Conservation (phyloP, 176 grass and related monocot genomes). For the Triticum dicoccoides region DNA sequence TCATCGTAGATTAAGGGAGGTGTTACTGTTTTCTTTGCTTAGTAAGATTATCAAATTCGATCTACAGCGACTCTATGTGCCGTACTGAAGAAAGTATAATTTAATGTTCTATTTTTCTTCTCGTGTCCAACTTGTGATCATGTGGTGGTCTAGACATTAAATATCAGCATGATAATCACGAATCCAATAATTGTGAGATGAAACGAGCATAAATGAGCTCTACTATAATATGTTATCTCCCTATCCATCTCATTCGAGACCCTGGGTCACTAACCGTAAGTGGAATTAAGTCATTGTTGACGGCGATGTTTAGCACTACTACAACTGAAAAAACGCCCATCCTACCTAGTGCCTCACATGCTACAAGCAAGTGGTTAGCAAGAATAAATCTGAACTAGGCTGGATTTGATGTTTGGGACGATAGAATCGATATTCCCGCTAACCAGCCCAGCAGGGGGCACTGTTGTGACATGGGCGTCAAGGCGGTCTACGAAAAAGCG, state of each 20-base stretch:
- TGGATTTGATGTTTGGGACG: slow-evolving; percentile 10
- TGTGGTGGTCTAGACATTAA: neutral
- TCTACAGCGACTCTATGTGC: neutral
- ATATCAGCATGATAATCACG: slow-evolving; percentile 31
- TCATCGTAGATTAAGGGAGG: no score
- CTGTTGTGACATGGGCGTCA: slow-evolving; percentile 17
- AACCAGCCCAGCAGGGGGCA: neutral
- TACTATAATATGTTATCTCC: slow-evolving; percentile 17
- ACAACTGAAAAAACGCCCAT: neutral
- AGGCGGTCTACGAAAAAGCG: slow-evolving; percentile 4
- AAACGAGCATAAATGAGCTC: neutral
- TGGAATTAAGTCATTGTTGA: neutral
- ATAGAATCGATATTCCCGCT: neutral
- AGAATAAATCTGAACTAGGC: slow-evolving; percentile 16
- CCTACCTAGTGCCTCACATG: neutral
- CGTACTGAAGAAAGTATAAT: neutral
- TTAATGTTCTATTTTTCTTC: neutral
- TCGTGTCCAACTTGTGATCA: neutral
- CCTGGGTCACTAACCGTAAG: neutral
- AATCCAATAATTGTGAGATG: slow-evolving; percentile 19
- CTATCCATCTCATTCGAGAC: neutral
- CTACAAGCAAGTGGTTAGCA: slow-evolving; percentile 25
- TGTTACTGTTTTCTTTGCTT: neutral
- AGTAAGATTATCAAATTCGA: neutral
- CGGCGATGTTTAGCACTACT: neutral